Percentiles rank a stretch among this genome's conserved stretches.
These are phyloP conservation scores for Pseudogymnoascus sp. DNA, from an alignment of 2,329 filamentous ascomycete genomes.

Conservation along the genomic window DNA sequence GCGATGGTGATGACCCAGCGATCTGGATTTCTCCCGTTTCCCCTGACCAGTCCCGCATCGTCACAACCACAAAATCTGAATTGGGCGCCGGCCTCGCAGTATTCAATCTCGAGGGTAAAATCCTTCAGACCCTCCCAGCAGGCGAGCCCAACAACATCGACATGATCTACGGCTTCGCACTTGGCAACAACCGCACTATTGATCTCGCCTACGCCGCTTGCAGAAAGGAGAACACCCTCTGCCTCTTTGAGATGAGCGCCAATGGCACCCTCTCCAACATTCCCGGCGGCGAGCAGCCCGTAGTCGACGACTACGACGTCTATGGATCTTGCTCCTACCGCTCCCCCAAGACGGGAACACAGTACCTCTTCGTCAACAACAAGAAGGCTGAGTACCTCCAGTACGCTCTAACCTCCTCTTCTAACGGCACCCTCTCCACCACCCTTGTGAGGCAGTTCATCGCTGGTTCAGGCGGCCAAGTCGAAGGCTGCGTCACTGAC, in stretches of 20 bases:
- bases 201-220: conserved; percentile 45
- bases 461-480: conserved; percentile 42
- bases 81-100: conserved; percentile 40
- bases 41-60: conserved; percentile 37
- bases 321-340: conserved; percentile 46
- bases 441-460: conserved; percentile 42
- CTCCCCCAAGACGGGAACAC: conserved; percentile 37
- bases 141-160: conserved; percentile 46
- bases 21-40: conserved; percentile 38
- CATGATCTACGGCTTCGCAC: conserved; percentile 40
- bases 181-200: conserved; percentile 32
- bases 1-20: conserved; percentile 39
- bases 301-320: conserved; percentile 36
- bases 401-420: conserved; percentile 37
- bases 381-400: conserved; percentile 46
- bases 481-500: conserved; percentile 45
- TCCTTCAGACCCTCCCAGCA: conserved; percentile 36
- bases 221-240: conserved; percentile 41
- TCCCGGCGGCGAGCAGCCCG: conserved; percentile 38
- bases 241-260: conserved; percentile 40
- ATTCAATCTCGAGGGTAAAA: conserved; percentile 40
- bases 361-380: conserved; percentile 47
- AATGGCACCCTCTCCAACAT: conserved; percentile 37
- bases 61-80: conserved; percentile 44
- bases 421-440: conserved; percentile 35